Base-by-base conservation (phyloP, 108 stramenopile genomes). In the Conticribra weissflogii region DNA sequence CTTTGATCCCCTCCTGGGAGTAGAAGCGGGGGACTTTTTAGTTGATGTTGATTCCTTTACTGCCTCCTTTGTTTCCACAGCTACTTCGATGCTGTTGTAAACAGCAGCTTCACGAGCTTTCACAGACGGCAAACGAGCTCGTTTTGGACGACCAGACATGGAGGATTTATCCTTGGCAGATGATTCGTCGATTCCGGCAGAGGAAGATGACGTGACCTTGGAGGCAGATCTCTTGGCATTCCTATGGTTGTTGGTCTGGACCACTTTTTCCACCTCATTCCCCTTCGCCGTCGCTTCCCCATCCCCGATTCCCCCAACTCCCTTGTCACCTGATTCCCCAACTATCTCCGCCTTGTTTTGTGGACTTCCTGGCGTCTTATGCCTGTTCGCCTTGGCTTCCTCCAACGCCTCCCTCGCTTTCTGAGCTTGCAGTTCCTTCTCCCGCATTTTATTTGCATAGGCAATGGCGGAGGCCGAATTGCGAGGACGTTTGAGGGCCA, bases 401-500 rank as follows among this genome's bases (percentile, higher is more conserved):
- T 22, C 56, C 25, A 57, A 29, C 15, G 2, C 51, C 53, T 3
- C 27, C 28, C 45, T 30, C 25, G 23, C 36, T 31, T 23, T 54
- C 19, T 17, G 23, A 1, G 32, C 3, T 17, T 53, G 2, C 33
- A 32, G 31, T 50, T 31, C 53, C 54, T 56, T 28, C 21, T 68
- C 66, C 29, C 27, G 27, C 57, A 59, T 32, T 34, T 55, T 36
- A 15, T 59, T 59, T 21, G 68, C 59, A 49, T 70, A 70, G 19
- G 57, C 68, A 27, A 45, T 55, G 7, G 49, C 68, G 7, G 44
- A 48, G 3, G 46, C 68, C 68, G 58, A 59, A 5, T 41, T 58
- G 45, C 68, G 57, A 0, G 68, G 68, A 32, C 66, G 24, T 45
- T 67, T 67, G 17, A 62, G 23, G 27, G 66, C 34, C 52, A 34